Percentiles rank a stretch among this genome's conserved stretches.
phyloP scores from a whole-genome alignment of 257 asterid genomes.

The Rauvolfia tetraphylla region DNA sequence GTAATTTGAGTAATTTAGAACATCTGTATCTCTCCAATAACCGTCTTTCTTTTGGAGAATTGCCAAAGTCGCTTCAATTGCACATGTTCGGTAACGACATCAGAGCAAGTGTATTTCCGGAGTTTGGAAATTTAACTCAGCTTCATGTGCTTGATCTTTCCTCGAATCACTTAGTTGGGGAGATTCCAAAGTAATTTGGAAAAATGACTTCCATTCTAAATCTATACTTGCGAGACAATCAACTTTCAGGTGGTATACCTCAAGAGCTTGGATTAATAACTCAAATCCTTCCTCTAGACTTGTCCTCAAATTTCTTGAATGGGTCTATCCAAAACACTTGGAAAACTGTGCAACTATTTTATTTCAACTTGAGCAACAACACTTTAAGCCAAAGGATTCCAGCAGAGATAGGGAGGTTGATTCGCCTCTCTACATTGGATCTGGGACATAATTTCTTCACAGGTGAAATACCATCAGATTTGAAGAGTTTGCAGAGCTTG shows the following conservation, averaged over 20 bases:
- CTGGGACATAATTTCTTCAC: conserved; percentile 24
- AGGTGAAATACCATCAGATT: too few species aligned
- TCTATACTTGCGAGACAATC: conserved; percentile 25
- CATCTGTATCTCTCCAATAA: too few species aligned
- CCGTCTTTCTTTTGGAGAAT: too few species aligned
- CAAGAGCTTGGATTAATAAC: conserved; percentile 14
- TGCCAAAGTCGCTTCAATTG: too few species aligned
- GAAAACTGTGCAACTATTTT: conserved; percentile 18
- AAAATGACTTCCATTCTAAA: conserved; percentile 13
- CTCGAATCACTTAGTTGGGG: conserved; percentile 26
- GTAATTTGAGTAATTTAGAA: too few species aligned
- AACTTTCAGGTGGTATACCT: conserved; percentile 27
- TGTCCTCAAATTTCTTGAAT: conserved; percentile 22
- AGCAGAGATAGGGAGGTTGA: conserved; percentile 21
- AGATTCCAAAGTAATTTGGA: conserved; percentile 23
- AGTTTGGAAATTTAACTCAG: conserved; percentile 22
- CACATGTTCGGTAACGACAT: conserved; percentile 4
- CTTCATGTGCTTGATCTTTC: conserved; percentile 30
- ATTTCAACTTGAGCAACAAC: conserved; percentile 31
- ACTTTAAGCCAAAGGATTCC: conserved; percentile 23
- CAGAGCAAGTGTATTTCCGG: conserved; percentile 23
- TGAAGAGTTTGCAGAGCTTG: too few species aligned
- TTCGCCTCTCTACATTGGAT: conserved; percentile 20
- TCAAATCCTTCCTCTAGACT: conserved; percentile 13
- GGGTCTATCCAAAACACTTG: conserved; percentile 30